Percentiles rank a stretch among this genome's conserved stretches.
Conservation (phyloP, 176 grass and related monocot species). For the bread wheat (Triticum aestivum) region IWGSC_CS_RefSeq_v2.1 NC_057798.1:591411351-591411850, state of each 20-base stretch:
- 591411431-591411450: slow-evolving; percentile 48
- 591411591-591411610: slow-evolving; percentile 44
- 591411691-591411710: slow-evolving; percentile 47
- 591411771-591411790: slow-evolving; percentile 62
- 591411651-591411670: slow-evolving; percentile 36
- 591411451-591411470: slow-evolving; percentile 42
- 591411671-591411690: slow-evolving; percentile 55
- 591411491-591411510: slow-evolving; percentile 60
- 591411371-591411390: slow-evolving; percentile 29
- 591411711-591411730: slow-evolving; percentile 62
- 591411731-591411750: slow-evolving; percentile 86
- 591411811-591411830: slow-evolving; percentile 57
- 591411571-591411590: slow-evolving; percentile 66
- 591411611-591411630: slow-evolving; percentile 42
- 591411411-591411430: slow-evolving; percentile 60
- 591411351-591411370: slow-evolving; percentile 30
- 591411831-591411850: slow-evolving; percentile 62
- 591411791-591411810: slow-evolving; percentile 69
- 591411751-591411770: slow-evolving; percentile 82
- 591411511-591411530: slow-evolving; percentile 50
- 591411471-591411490: slow-evolving; percentile 91
- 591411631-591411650: slow-evolving; percentile 7
- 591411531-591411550: slow-evolving; percentile 62
- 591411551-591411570: slow-evolving; percentile 90
- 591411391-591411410: slow-evolving; percentile 39